Evolutionary conservation across 2,329 filamentous ascomycete genomes (phyloP), one percentile per base, ranked within the genome.

Genomic region (Gliomastix tumulicola): DNA sequence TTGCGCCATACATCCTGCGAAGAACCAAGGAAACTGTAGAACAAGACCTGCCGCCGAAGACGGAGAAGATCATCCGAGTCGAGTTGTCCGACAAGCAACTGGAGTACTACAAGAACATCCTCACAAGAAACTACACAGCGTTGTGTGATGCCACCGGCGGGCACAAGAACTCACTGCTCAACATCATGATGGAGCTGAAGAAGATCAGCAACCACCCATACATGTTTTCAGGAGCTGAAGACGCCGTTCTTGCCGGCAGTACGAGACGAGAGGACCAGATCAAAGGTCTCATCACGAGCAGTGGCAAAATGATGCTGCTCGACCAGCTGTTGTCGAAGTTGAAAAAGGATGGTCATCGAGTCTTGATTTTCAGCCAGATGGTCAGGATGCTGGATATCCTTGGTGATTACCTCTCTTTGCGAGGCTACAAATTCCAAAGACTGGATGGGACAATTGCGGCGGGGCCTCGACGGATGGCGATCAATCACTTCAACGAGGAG

Each of bases 111-210:
- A 97, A 97, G 65, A 97, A 97, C 54, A 97, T 98, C 41, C 71
- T 98, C 18, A 97, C 92, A 0, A 82, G 90, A 51, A 98, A 98
- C 56, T 98, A 98, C 52, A 81, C 88, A 21, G 92, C 90, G 4
- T 72, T 98, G 21, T 95, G 94, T 49, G 86, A 95, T 53, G 90
- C 88, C 32, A 82, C 83, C 31, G 87, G 79, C 42, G 92, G 90
- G 6, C 87, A 94, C 58, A 97, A 95, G 61, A 90, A 94, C 47
- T 97, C 90, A 0, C 66, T 98, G 12, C 68, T 98, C 44, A 98
- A 98, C 61, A 92, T 98, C 57, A 96, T 98, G 79, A 98, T 98
- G 92, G 92, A 98, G 60, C 63, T 98, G 52, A 98, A 98, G 69
- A 98, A 98, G 62, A 88, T 92, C 56, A 97, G 90, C 65, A 98